Percentiles rank a stretch among this genome's conserved stretches.
Evolutionary conservation across 106 monocot species (phyloP).

Genomic region (Dendrobium chrysotoxum): DNA sequence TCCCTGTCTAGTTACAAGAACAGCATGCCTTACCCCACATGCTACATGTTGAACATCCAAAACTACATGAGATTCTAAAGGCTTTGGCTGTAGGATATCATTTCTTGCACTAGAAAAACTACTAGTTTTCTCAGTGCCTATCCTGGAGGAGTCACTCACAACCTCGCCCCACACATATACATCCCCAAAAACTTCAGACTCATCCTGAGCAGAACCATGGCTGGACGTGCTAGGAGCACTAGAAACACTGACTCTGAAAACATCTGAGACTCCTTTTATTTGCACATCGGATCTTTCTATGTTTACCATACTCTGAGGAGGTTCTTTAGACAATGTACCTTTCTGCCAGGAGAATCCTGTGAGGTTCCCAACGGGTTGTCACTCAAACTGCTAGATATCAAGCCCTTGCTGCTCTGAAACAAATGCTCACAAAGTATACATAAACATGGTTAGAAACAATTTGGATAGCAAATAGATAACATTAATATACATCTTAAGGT

Average conservation of each 20-base stretch:
- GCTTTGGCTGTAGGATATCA: constrained; percentile 67
- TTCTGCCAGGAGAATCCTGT: constrained; percentile 44
- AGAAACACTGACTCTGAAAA: constrained; percentile 64
- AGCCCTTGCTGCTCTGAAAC: constrained; percentile 27
- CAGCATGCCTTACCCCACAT: constrained; percentile 85
- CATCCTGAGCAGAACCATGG: constrained; percentile 71
- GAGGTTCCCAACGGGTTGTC: constrained; percentile 17
- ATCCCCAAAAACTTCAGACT: constrained; percentile 56
- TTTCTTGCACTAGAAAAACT: constrained; percentile 30
- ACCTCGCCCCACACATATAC: constrained; percentile 81
- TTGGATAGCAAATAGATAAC: too few relatives aligned
- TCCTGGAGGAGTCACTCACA: constrained; percentile 30
- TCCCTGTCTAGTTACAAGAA: constrained; percentile 74
- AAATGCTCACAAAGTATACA: constrained; percentile 9
- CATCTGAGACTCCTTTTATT: constrained; percentile 57
- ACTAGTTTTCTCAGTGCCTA: constrained; percentile 25
- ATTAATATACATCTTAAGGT: too few relatives aligned
- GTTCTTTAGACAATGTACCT: constrained; percentile 14
- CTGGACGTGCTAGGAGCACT: constrained; percentile 77
- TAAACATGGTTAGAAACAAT: too few relatives aligned
- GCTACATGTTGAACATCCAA: constrained; percentile 75
- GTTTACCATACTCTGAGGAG: constrained; percentile 19
- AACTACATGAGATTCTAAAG: constrained; percentile 78
- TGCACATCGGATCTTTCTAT: constrained; percentile 55
- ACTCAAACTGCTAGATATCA: constrained; percentile 49